A percentile compares a stretch with the other conserved stretches of the same genome.
Conservation (phyloP, 2,329 filamentous ascomycete species). For the Hypoxylon sp. region DNA sequence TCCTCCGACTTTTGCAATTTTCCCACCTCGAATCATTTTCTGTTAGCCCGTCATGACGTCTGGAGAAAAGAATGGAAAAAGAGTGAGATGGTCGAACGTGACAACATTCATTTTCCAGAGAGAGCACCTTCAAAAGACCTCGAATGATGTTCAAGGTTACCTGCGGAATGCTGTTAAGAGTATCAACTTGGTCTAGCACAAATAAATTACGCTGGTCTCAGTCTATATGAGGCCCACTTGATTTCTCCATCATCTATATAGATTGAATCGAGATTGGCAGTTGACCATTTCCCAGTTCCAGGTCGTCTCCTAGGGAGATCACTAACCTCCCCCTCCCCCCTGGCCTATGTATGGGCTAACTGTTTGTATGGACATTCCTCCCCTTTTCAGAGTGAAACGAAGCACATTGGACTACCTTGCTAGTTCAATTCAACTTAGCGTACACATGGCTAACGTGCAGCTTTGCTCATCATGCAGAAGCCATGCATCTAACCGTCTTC, state of each 20-base stretch:
- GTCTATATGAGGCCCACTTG: constrained; percentile 38
- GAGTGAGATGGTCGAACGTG: background rate
- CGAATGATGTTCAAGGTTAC: constrained; percentile 13
- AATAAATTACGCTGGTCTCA: constrained; percentile 44
- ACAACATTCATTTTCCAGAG: background rate
- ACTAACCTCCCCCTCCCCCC: constrained; percentile 21
- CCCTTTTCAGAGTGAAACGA: constrained; percentile 43
- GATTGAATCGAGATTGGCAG: constrained; percentile 47
- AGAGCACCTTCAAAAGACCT: background rate
- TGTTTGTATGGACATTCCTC: constrained; percentile 41
- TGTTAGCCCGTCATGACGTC: background rate
- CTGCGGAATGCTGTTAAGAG: constrained; percentile 20
- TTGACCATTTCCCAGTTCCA: constrained; percentile 37
- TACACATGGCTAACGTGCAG: constrained; percentile 45
- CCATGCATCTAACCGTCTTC: constrained; percentile 43
- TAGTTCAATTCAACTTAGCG: constrained; percentile 41
- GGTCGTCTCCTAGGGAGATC: constrained; percentile 39
- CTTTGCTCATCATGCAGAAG: constrained; percentile 44
- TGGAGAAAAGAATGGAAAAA: background rate
- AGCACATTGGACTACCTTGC: constrained; percentile 38
- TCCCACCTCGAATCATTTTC: background rate
- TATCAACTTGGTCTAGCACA: constrained; percentile 22
- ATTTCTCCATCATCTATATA: constrained; percentile 46
- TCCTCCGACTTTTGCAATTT: background rate
- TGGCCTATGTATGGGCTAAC: constrained; percentile 29